phyloP scores from a whole-genome alignment of 768 basidiomycete genomes.

The Tylopilus cervinicoccineus region DNA sequence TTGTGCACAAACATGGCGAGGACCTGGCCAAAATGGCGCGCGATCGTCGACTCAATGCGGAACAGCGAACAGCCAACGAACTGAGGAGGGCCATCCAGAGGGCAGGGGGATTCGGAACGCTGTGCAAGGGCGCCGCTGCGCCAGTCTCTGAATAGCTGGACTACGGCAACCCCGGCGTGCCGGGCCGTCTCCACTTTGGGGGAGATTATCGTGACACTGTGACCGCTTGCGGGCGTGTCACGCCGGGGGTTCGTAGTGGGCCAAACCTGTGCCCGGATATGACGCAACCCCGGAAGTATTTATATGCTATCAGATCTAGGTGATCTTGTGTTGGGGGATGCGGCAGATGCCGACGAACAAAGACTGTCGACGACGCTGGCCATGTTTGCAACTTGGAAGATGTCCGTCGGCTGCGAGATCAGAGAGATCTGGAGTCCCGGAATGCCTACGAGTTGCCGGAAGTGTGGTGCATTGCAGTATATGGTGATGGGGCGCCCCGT shows the following conservation, averaged over 20 bases:
- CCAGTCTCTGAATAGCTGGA: conserved; percentile 3
- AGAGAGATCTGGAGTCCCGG: neutral
- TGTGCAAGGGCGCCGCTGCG: conserved; percentile 12
- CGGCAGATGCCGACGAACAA: conserved; percentile 10
- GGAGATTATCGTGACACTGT: conserved; percentile 26
- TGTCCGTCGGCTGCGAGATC: conserved; percentile 1
- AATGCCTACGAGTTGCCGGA: too few species aligned
- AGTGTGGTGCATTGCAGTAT: too few species aligned
- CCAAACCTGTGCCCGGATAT: conserved; percentile 31
- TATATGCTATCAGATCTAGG: conserved; percentile 3
- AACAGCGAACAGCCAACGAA: conserved; percentile 83
- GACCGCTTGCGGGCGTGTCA: conserved; percentile 20
- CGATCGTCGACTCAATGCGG: conserved; percentile 75
- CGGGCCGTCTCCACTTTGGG: conserved; percentile 12
- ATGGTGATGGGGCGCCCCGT: too few species aligned
- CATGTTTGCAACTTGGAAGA: neutral
- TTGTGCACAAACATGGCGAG: conserved; percentile 66
- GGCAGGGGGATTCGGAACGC: conserved; percentile 42
- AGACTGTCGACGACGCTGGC: neutral
- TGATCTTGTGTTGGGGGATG: conserved; percentile 3
- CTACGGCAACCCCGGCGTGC: conserved; percentile 9
- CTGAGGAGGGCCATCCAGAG: conserved; percentile 58
- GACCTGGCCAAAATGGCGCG: conserved; percentile 74
- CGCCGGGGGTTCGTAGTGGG: conserved; percentile 22
- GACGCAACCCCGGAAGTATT: conserved; percentile 15